phyloP scores from a whole-genome alignment of 2,329 filamentous ascomycete genomes.

The Phoma sp. region DNA sequence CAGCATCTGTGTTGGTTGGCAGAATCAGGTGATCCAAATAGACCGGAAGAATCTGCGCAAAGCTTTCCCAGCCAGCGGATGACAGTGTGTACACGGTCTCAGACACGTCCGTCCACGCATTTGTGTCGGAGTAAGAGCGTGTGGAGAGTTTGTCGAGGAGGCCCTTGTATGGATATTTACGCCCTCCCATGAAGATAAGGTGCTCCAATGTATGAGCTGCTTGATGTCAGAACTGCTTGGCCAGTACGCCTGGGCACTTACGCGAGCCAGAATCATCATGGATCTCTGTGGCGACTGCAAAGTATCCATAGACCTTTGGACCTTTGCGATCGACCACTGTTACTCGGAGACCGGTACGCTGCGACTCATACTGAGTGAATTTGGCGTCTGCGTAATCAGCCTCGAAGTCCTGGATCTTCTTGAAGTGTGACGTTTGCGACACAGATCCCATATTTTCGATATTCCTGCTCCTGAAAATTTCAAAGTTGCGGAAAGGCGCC shows the following conservation, averaged over 20 bases:
- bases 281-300: conserved; percentile 94
- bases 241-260: conserved; percentile 21
- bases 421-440: conserved; percentile 67
- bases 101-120: conserved; percentile 96
- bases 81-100: conserved; percentile 96
- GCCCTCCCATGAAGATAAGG: conserved; percentile 73
- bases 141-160: conserved; percentile 93
- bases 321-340: conserved; percentile 90
- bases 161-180: conserved; percentile 92
- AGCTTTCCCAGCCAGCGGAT: conserved; percentile 95
- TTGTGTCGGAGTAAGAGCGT: conserved; percentile 89
- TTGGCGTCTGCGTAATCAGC: conserved; percentile 87
- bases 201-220: conserved; percentile 59
- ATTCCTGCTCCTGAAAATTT: conserved; percentile 3
- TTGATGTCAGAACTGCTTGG: conserved; percentile 10
- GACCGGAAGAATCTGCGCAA: conserved; percentile 89
- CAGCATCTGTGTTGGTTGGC: conserved; percentile 89
- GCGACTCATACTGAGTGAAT: conserved; percentile 95
- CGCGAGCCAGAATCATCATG: conserved; percentile 93
- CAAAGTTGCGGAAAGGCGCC: not conserved
- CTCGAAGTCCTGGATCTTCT: conserved; percentile 82
- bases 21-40: conserved; percentile 94
- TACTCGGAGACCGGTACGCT: conserved; percentile 91
- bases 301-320: conserved; percentile 89
- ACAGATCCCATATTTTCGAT: conserved; percentile 39